A percentile compares a stretch with the other conserved stretches of the same genome.
These are phyloP conservation scores for Citrus hindsii DNA, from an alignment of 345 rosid species.

Conservation along the genomic window DNA sequence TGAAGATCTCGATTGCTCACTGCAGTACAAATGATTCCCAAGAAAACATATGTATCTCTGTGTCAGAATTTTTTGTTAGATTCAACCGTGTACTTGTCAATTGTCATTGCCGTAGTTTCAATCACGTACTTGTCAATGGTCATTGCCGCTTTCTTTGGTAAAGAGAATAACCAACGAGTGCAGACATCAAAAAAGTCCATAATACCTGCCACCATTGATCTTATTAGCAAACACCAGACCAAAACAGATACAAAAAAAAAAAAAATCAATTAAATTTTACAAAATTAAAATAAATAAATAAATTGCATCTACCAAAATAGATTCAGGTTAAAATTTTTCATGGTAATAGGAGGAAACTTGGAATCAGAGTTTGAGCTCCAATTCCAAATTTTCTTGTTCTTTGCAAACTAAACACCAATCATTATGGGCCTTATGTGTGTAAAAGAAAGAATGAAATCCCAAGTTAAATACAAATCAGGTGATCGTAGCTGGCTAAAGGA, in stretches of 20 bases:
- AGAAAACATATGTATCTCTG: not conserved
- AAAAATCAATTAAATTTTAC: not conserved
- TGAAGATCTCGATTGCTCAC: not conserved
- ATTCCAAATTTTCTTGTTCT: not conserved
- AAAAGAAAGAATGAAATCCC: not conserved
- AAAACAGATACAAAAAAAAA: not conserved
- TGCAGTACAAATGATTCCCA: not conserved
- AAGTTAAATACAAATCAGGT: not conserved
- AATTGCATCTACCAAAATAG: not conserved
- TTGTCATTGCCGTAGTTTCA: not conserved
- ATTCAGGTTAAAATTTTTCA: not conserved
- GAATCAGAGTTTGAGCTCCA: not conserved
- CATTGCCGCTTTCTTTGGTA: slow-evolving; percentile 83
- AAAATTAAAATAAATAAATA: not conserved
- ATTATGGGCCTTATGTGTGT: not conserved
- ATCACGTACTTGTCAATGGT: not conserved
- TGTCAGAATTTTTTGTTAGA: slow-evolving; percentile 2
- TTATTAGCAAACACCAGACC: not conserved
- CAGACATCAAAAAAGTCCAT: slow-evolving; percentile 97
- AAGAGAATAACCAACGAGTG: slow-evolving; percentile 91
- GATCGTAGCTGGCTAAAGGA: not conserved
- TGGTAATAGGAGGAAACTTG: not conserved
- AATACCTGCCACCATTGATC: slow-evolving; percentile 51
- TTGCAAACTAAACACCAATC: not conserved
- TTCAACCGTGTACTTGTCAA: not conserved